Evolutionary conservation across 2,329 filamentous ascomycete genomes (phyloP).

Genomic region (Arthroderma sp.): DNA sequence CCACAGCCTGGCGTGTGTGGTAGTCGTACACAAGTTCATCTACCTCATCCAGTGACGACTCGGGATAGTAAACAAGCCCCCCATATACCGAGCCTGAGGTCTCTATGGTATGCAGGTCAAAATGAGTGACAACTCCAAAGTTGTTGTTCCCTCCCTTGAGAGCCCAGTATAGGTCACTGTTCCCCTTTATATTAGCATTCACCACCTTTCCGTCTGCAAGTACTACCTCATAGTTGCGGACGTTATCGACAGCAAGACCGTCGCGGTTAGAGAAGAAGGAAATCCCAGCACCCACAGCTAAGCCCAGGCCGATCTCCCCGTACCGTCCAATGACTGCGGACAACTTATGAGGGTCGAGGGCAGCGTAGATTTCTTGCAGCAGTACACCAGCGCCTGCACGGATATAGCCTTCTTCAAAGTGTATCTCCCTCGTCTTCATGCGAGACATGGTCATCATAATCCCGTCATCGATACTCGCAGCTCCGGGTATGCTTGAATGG

Average conservation of each 20-base stretch:
- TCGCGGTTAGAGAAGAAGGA: constrained; percentile 25
- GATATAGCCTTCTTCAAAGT: background rate
- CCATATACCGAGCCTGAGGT: constrained; percentile 4
- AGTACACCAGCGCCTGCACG: background rate
- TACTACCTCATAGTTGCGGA: constrained; percentile 28
- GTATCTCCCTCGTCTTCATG: background rate
- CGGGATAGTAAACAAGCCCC: background rate
- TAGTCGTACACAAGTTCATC: constrained; percentile 8
- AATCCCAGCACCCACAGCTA: constrained; percentile 26
- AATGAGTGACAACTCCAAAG: constrained; percentile 29
- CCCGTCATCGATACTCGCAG: constrained; percentile 34
- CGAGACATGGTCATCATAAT: constrained; percentile 25
- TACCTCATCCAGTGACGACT: constrained; percentile 3
- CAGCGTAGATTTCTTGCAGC: background rate
- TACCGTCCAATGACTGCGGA: constrained; percentile 4
- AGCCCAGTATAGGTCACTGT: constrained; percentile 41
- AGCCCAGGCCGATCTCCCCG: constrained; percentile 7
- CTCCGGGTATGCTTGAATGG: constrained; percentile 38
- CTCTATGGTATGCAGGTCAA: constrained; percentile 31
- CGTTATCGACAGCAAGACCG: constrained; percentile 29
- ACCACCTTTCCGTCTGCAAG: constrained; percentile 31
- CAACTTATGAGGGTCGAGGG: constrained; percentile 5
- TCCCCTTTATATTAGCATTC: constrained; percentile 23
- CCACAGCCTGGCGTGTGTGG: constrained; percentile 7
- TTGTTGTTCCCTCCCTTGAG: constrained; percentile 37